Base-by-base conservation (phyloP, 306 rosid species). In the Betula pendula region DNA sequence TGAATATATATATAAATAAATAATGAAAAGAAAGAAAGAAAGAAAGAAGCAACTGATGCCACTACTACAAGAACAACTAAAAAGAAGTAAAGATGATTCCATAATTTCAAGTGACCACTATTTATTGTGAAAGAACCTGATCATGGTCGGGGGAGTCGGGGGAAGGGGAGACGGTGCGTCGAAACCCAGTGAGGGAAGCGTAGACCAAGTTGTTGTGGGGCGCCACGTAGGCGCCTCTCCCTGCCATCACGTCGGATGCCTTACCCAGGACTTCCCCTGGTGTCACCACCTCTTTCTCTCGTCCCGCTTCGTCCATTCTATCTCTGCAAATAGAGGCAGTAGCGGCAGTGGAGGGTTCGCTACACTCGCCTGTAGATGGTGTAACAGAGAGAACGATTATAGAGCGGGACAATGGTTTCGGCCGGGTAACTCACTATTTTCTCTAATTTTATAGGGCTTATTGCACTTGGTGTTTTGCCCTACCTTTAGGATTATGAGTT, bases 131-230 rank as follows among this genome's bases (percentile, higher is more conserved):
- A n/a, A 71, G 47, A 33, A 90, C 98, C 92, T 80, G 47, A 33
- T 87, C 98, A 91, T 80, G 89, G 84, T 92, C 98, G 2, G 87
- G 40, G 43, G 93, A 88, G 55, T 84, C 81, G 4, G 88, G n/a
- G 5, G 89, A 47, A 3, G 98, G 91, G n/a, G 91, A 71, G 27
- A 87, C 1, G 71, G 66, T 80, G 79, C 77, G 85, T 86, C 85
- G 96, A 85, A 87, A 68, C 7, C 98, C 98, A 35, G 96, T 90
- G 45, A 95, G 87, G 33, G 98, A 88, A 78, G 98, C 96, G 67
- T 90, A 93, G 48, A 93, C 88, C 42, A 89, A 85, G 83, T 79
- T 77, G 51, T 86, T 84, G 70, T 90, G 88, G 38, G 72, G 72
- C n/a, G 92, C 81, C n/a, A 85, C 84, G 79, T 93, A 93, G 22